These are phyloP conservation scores for Linum lewisii DNA, from an alignment of 345 rosid species.

Conservation along the genomic window DNA sequence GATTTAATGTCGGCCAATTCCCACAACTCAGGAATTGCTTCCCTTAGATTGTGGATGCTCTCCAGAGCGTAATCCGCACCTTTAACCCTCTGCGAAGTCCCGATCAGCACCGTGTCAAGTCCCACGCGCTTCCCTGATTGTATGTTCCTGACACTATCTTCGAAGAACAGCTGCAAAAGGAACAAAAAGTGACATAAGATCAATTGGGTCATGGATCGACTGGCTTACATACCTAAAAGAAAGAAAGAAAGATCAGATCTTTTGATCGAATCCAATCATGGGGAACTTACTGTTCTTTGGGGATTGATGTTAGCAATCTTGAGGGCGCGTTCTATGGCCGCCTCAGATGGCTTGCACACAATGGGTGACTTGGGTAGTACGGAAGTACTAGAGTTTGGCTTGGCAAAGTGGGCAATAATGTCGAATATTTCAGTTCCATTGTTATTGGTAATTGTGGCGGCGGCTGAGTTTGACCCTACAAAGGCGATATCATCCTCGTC, in stretches of 20 bases:
- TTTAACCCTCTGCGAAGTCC: conserved; percentile 50
- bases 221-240: no score
- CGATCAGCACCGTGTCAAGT: conserved; percentile 66
- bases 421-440: conserved; percentile 40
- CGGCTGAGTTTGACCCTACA: conserved; percentile 20
- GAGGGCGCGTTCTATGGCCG: conserved; percentile 49
- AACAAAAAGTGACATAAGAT: background rate
- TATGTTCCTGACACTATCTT: conserved; percentile 73
- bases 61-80: conserved; percentile 69
- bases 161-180: conserved; percentile 56
- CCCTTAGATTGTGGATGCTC: conserved; percentile 73
- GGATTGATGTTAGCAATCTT: conserved; percentile 54
- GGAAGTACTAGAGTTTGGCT: conserved; percentile 20
- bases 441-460: background rate
- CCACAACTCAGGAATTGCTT: conserved; percentile 75
- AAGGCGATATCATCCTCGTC: conserved; percentile 44
- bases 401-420: conserved; percentile 44
- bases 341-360: conserved; percentile 62
- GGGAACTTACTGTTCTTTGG: conserved; percentile 51
- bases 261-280: background rate
- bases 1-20: conserved; percentile 32
- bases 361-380: conserved; percentile 60
- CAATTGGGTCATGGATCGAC: no score
- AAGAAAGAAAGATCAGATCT: background rate
- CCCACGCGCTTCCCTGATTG: conserved; percentile 72